Evolutionary conservation across 352 stramenopile genomes (phyloP), one percentile per base, ranked within the genome.

Genomic region (Phytophthora tentaculata): DNA sequence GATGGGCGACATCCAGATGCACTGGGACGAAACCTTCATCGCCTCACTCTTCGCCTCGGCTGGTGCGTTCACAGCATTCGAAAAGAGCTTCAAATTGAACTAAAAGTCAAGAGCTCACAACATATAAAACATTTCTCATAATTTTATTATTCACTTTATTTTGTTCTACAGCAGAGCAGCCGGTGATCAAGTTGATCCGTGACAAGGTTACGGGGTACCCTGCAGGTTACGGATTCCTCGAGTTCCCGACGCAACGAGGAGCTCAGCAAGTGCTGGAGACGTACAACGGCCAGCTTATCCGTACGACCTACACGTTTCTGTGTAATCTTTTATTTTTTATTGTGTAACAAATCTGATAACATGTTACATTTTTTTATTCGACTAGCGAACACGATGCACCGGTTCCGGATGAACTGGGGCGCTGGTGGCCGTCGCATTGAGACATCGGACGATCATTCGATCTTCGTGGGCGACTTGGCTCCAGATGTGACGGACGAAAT

Each of bases 381-480:
- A 66, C 23, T 75, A 97, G 91, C 86, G 50, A 95, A 94, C 60
- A 97, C 91, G 32, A 64, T 87, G 67, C 84, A 96, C 64, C 89
- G 90, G 19, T 97, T 97, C 73, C 88, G 92, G 35, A 93, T 98
- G 72, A 98, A 98, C 72, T 98, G 92, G 92, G 92, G 91, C 35
- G 87, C 87, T 37, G 90, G 91, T 20, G 91, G 90, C 1, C 88
- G 88, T 23, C 87, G 91, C 20, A 93, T 96, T 58, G 90, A 97
- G 66, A 84, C 85, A 32, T 70, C 73, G 5, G 83, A 94, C 52
- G 83, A 98, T 57, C 91, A 94, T 63, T 97, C 92, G 48, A 90
- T 98, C 45, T 98, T 98, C 59, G 92, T 98, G 17, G 92, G 92
- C 9, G 92, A 98, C 68, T 70, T 98, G 41, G 84, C 89, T n/a